Evolutionary conservation across 2,329 filamentous ascomycete species (phyloP), one percentile per base, ranked within the genome.

Genomic region (Monosporascus sp.): DNA sequence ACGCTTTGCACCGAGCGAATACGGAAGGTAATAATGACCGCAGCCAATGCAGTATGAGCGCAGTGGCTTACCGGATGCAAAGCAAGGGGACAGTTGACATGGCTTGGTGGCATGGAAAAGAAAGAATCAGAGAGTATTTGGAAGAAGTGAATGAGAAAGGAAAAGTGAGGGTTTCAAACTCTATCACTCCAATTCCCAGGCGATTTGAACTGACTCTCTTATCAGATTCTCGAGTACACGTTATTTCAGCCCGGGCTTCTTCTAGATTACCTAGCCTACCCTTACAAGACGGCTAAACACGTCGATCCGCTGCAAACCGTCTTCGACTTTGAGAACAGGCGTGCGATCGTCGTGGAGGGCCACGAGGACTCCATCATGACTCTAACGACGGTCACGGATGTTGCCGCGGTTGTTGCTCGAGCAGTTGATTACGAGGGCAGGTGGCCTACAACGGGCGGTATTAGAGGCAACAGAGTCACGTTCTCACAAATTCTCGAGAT

Each of bases 1-100:
- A 58, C 75, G 82, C 6, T 85, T 83, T 62, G 75, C 85, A 1
- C 82, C 83, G 2, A 81, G 80, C 37, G 85, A 88, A 58, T 88
- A 77, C 56, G 68, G 63, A 22, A 67, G 66, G 75, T 77, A 54
- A 65, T 62, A 41, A 49, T 48, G 44, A 22, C 17, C 49, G 9
- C 9, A 47, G 3, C 25, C n/a, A 24, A 47, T 41, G 6, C 20
- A n/a, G 18, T 24, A 17, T 20, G 9, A 39, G 8, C 6, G 5
- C 43, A 43, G 37, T 54, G 8, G 51, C 48, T 58, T 37, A 56
- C 37, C 20, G 31, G 2, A 27, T 38, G 14, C 3, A 50, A 44
- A 73, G 69, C 31, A 59, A 64, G 1, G 60, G 58, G 4, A 53
- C 68, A 15, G 62, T 68, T 2, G 52, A 73, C 15, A 70, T 81